phyloP scores from a whole-genome alignment of 495 filamentous ascomycete genomes.

The Penicillium arizonense region DNA sequence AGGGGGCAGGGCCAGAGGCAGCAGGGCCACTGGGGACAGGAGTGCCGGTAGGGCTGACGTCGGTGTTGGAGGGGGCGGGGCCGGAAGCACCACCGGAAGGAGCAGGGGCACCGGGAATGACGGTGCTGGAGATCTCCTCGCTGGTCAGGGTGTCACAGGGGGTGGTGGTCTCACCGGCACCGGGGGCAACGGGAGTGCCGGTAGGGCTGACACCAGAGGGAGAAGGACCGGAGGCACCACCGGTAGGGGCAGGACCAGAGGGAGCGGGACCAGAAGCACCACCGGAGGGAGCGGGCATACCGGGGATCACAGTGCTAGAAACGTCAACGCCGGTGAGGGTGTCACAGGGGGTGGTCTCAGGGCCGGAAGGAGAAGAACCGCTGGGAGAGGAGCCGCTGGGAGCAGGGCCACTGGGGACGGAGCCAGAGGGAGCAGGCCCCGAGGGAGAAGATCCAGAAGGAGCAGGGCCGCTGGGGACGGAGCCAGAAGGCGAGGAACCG shows the following conservation, averaged over 20 bases:
- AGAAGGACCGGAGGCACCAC: slow-evolving; percentile 2
- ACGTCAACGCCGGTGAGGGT: slow-evolving; percentile 16
- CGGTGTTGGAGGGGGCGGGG: slow-evolving; percentile 10
- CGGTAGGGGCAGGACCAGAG: slow-evolving; percentile 1
- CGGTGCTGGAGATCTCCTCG: not conserved
- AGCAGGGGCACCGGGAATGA: slow-evolving; percentile 2
- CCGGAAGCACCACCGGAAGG: slow-evolving; percentile 7
- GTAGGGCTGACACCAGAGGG: slow-evolving; percentile 7
- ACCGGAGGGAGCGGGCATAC: slow-evolving; percentile 1
- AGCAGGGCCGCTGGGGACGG: slow-evolving; percentile 6
- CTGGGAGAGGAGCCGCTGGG: slow-evolving; percentile 5
- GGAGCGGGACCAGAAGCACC: slow-evolving; percentile 1
- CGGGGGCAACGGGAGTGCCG: slow-evolving; percentile 5
- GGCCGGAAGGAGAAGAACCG: slow-evolving; percentile 5
- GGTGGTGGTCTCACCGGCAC: not conserved
- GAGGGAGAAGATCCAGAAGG: not conserved
- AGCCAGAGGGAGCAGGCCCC: not conserved
- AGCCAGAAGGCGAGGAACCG: slow-evolving; percentile 1
- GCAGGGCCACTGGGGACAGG: slow-evolving; percentile 5
- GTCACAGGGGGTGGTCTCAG: slow-evolving; percentile 15
- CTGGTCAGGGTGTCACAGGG: not conserved
- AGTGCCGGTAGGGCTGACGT: not conserved
- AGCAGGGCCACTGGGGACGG: slow-evolving; percentile 6
- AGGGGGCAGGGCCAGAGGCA: slow-evolving; percentile 2
- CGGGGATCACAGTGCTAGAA: slow-evolving; percentile 5